Evolutionary conservation across 176 grass and related monocot species (phyloP).

Genomic region (Thalia dealbata): DNA sequence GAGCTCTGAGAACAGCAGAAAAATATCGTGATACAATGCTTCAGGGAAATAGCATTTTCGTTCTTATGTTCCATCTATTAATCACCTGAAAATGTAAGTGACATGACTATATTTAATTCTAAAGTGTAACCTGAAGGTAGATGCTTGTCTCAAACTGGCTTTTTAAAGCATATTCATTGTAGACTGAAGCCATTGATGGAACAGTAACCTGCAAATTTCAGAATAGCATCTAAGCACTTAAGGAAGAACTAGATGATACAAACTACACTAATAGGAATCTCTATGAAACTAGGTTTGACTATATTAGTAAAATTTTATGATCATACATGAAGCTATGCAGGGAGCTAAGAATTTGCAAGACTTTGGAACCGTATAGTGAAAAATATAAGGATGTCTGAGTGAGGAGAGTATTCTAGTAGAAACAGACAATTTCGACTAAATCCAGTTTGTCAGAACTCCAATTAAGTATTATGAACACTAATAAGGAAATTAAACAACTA

Average conservation of each 20-base stretch:
- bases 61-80: background rate
- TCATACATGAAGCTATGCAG: background rate
- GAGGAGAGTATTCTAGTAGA: background rate
- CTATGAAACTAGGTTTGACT: background rate
- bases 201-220: conserved; percentile 68
- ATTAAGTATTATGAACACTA: too few relatives aligned
- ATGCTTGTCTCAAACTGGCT: conserved; percentile 97
- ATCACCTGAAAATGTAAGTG: conserved; percentile 2
- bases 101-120: too few relatives aligned
- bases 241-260: background rate
- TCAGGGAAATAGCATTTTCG: too few relatives aligned
- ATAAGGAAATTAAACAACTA: too few relatives aligned
- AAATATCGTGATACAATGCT: background rate
- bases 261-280: background rate
- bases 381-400: background rate
- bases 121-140: conserved; percentile 70
- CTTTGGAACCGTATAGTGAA: background rate
- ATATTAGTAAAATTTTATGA: too few relatives aligned
- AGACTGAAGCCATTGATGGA: conserved; percentile 91
- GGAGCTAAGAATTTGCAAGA: background rate
- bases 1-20: background rate
- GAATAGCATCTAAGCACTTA: background rate
- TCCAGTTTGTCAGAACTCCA: background rate
- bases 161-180: conserved; percentile 96
- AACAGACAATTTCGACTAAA: background rate